Percentiles rank a stretch among this genome's conserved stretches.
Evolutionary conservation across 768 basidiomycete genomes (phyloP).

Genomic region (Suillus brevipes): DNA sequence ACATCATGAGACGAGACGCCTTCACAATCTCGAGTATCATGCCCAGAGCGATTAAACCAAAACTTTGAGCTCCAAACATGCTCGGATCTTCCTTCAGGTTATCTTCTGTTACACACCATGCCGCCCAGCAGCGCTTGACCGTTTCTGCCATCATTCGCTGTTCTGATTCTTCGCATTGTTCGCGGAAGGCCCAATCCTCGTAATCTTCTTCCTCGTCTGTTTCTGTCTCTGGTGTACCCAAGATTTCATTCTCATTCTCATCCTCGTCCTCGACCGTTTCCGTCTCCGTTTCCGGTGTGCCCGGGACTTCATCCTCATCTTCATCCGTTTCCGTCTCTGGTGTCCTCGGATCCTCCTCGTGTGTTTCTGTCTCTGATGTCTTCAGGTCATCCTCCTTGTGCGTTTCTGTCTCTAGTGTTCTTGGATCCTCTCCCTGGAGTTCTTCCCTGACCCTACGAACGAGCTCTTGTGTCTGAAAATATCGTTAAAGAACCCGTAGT

Average conservation of each 20-base stretch:
- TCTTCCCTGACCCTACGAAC: conserved; percentile 37
- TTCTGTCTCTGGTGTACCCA: conserved; percentile 14
- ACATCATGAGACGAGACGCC: conserved; percentile 13
- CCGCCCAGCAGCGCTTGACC: conserved; percentile 45
- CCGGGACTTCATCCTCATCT: too few species aligned
- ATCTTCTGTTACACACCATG: conserved; percentile 41
- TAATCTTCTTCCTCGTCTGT: conserved; percentile 28
- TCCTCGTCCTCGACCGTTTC: conserved; percentile 24
- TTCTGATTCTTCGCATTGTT: conserved; percentile 9
- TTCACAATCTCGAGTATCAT: conserved; percentile 42
- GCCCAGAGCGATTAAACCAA: conserved; percentile 46
- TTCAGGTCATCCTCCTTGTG: too few species aligned
- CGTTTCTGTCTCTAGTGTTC: neutral
- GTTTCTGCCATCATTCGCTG: conserved; percentile 27
- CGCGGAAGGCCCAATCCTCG: conserved; percentile 22
- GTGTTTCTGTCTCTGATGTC: conserved; percentile 17
- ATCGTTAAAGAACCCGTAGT: neutral
- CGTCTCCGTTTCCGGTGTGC: conserved; percentile 13
- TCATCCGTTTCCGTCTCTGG: too few species aligned
- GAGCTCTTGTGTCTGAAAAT: conserved; percentile 39
- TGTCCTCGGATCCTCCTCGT: conserved; percentile 15
- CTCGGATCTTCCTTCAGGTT: conserved; percentile 23
- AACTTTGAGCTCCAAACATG: conserved; percentile 44
- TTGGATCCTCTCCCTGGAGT: conserved; percentile 20
- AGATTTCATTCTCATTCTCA: too few species aligned